Evolutionary conservation across 2,329 filamentous ascomycete genomes (phyloP), one percentile per base, ranked within the genome.

Genomic region (Escovopsis weberi): DNA sequence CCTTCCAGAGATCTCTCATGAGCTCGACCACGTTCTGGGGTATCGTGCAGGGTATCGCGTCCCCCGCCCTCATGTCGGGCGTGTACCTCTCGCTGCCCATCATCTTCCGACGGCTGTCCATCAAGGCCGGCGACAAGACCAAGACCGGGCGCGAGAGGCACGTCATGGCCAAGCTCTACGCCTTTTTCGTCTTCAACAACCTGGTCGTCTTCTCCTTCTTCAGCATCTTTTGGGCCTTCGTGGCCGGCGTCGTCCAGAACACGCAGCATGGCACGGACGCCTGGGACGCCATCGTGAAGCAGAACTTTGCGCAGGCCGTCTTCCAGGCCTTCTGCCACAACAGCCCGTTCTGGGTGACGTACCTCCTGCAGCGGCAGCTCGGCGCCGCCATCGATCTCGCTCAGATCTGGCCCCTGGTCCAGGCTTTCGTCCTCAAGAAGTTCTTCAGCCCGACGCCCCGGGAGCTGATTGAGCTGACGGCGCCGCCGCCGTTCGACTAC

Each of bases 161-260:
- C 59, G 91, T 98, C 41, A 73, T 91, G 45, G 80, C 78, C 48
- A 93, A 94, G 61, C 72, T 98, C 2, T 98, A 93, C 63, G 75
- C 84, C 15, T 98, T 98, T 66, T 98, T 98, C 62, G 76, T 95
- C 41, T 87, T 98, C 70, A 98, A 98, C 73, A 96, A 96, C 57
- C 63, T 98, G 43, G 68, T 98, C 50, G 80, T 96, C 45, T 96
- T 96, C 62, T 95, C 88, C 10, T 68, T 94, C 12, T 96, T 96
- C 61, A 85, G 84, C 37, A 79, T 85, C 2, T 64, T 87, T 12
- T 95, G 85, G 78, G 67, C 68, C 1, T 87, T 88, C 53, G 67
- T 87, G 8, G 65, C 78, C 1, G 67, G 67, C 4, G 77, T 94
- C 33, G 65, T 88, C 38, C 57, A 74, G 3, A 64, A 71, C 37